A percentile compares a stretch with the other conserved stretches of the same genome.
These are phyloP conservation scores for Aspergillus coremiiformis DNA, from an alignment of 495 filamentous ascomycete genomes.

Conservation along the genomic window DNA sequence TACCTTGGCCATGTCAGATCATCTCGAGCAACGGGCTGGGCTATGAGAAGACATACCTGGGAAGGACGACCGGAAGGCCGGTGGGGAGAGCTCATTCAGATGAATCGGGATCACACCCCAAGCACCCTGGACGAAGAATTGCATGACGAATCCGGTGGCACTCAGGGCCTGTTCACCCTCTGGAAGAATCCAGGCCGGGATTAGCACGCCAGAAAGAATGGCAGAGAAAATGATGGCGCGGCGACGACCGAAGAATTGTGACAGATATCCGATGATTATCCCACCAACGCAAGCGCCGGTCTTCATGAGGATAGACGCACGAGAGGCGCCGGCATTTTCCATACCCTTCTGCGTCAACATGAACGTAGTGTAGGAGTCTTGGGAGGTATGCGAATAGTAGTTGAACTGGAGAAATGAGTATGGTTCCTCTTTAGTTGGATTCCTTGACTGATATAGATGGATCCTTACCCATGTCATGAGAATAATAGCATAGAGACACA, in stretches of 20 bases:
- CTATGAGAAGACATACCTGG: constrained; percentile 15
- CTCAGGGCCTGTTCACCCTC: constrained; percentile 48
- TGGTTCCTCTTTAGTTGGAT: background rate
- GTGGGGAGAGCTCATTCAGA: constrained; percentile 68
- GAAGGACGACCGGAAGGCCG: constrained; percentile 59
- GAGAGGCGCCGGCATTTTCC: constrained; percentile 48
- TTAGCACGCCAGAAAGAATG: constrained; percentile 49
- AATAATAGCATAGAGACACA: constrained; percentile 62
- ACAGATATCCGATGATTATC: constrained; percentile 62
- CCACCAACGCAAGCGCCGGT: constrained; percentile 67
- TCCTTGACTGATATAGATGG: background rate
- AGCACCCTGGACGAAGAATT: constrained; percentile 72
- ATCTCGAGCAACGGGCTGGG: too few species aligned
- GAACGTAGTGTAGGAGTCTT: constrained; percentile 74
- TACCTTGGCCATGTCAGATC: constrained; percentile 5
- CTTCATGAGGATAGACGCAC: constrained; percentile 69
- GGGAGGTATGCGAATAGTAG: constrained; percentile 59
- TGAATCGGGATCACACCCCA: constrained; percentile 77
- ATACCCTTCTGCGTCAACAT: constrained; percentile 62
- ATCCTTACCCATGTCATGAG: constrained; percentile 61
- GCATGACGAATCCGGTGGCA: constrained; percentile 63
- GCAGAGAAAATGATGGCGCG: constrained; percentile 55
- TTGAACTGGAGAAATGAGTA: constrained; percentile 27
- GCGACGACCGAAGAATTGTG: constrained; percentile 64
- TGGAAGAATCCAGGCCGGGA: constrained; percentile 69